Percentiles rank a stretch among this genome's conserved stretches.
These are phyloP conservation scores for Podaxis carcinomalis DNA, from an alignment of 768 basidiomycete species.

Conservation along the genomic window DNA sequence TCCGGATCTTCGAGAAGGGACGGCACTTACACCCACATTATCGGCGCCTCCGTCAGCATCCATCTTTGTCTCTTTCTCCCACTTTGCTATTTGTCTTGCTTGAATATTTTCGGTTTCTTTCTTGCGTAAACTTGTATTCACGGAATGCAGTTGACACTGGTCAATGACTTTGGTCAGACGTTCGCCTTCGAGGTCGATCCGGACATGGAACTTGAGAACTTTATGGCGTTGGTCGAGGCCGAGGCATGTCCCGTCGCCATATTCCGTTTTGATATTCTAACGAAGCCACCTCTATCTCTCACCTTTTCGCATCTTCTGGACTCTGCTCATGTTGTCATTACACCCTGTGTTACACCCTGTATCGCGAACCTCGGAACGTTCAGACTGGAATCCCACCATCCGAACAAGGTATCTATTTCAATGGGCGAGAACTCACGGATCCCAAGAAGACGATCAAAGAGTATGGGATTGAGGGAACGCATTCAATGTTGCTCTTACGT, in stretches of 20 bases:
- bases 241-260: conserved; percentile 56
- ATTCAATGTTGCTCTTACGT: conserved; percentile 65
- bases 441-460: conserved; percentile 65
- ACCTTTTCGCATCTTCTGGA: neutral
- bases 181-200: conserved; percentile 82
- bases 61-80: conserved; percentile 8
- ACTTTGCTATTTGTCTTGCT: conserved; percentile 8
- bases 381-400: conserved; percentile 70
- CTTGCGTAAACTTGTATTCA: neutral
- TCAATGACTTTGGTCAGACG: conserved; percentile 60
- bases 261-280: too few relatives aligned
- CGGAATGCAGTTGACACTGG: conserved; percentile 68
- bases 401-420: conserved; percentile 72
- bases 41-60: neutral
- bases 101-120: conserved; percentile 5
- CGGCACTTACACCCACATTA: neutral
- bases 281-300: neutral
- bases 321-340: neutral
- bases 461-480: conserved; percentile 30
- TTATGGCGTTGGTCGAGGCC: conserved; percentile 91
- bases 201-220: conserved; percentile 87
- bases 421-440: conserved; percentile 61
- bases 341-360: neutral
- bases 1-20: neutral
- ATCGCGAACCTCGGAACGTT: neutral